Percentiles rank a stretch among this genome's conserved stretches.
phyloP scores from a whole-genome alignment of 306 rosid species.

The Rubus parviflorus region DNA sequence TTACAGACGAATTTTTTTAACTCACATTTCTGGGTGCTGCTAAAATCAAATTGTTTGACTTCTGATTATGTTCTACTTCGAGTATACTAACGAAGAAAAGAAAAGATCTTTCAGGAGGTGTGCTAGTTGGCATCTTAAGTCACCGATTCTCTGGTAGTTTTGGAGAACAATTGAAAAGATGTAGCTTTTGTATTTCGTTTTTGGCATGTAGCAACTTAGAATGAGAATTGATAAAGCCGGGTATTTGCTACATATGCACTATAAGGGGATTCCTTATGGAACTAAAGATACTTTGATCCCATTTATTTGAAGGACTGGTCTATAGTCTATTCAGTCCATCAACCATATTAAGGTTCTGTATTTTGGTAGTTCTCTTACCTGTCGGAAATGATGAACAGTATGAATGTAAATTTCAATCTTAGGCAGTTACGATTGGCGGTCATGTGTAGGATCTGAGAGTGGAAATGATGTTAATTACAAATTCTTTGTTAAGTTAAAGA shows the following conservation, averaged over 20 bases:
- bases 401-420: background rate
- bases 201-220: background rate
- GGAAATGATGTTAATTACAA: background rate
- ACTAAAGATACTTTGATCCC: background rate
- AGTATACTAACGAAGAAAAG: background rate
- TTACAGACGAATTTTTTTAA: background rate
- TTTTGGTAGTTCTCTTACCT: background rate
- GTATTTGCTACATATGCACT: background rate
- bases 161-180: background rate
- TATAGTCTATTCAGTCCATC: background rate
- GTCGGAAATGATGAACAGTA: background rate
- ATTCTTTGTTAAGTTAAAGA: constrained; percentile 6
- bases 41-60: background rate
- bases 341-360: background rate
- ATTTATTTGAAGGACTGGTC: background rate
- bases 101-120: background rate
- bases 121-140: background rate
- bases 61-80: background rate
- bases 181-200: background rate
- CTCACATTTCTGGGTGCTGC: background rate
- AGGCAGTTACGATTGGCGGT: background rate
- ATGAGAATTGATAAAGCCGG: background rate
- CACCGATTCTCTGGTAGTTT: background rate
- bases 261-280: background rate
- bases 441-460: background rate